A percentile compares a stretch with the other conserved stretches of the same genome.
phyloP scores from a whole-genome alignment of 2,329 filamentous ascomycete species.

The Elsinoe necatrix region DNA sequence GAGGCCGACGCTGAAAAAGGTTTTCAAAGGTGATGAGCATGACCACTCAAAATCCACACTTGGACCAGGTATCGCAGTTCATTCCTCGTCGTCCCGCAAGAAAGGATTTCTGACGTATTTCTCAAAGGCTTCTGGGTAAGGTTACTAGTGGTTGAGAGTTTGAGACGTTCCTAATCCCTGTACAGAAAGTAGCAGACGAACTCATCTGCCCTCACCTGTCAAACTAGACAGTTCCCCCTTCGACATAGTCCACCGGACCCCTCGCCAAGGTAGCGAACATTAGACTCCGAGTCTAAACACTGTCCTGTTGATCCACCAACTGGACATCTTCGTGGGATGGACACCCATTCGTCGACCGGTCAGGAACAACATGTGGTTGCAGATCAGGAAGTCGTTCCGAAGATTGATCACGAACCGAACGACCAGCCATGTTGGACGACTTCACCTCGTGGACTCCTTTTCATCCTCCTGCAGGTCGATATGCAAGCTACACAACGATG shows the following conservation, averaged over 20 bases:
- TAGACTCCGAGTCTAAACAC: neutral
- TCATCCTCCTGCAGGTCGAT: neutral
- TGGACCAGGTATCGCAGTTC: neutral
- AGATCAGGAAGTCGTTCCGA: conserved; percentile 4
- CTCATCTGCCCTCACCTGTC: neutral
- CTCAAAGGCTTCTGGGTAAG: too few relatives aligned
- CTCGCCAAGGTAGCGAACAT: neutral
- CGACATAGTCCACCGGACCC: neutral
- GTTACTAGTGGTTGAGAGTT: neutral
- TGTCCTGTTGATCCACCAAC: neutral
- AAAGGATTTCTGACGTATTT: neutral
- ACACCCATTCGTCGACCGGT: neutral
- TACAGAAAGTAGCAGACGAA: neutral
- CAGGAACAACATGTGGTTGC: conserved; percentile 8
- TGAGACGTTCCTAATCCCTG: neutral
- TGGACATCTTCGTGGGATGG: neutral
- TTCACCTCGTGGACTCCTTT: neutral
- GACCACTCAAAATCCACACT: neutral
- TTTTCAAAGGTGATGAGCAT: neutral
- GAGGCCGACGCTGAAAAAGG: neutral
- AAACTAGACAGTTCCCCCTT: neutral
- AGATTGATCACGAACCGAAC: neutral
- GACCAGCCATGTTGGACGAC: neutral
- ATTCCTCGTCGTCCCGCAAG: neutral
- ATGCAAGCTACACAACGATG: neutral